Conservation (phyloP, 192 early-diverging fungal species). For the Coemansia sp. region DNA sequence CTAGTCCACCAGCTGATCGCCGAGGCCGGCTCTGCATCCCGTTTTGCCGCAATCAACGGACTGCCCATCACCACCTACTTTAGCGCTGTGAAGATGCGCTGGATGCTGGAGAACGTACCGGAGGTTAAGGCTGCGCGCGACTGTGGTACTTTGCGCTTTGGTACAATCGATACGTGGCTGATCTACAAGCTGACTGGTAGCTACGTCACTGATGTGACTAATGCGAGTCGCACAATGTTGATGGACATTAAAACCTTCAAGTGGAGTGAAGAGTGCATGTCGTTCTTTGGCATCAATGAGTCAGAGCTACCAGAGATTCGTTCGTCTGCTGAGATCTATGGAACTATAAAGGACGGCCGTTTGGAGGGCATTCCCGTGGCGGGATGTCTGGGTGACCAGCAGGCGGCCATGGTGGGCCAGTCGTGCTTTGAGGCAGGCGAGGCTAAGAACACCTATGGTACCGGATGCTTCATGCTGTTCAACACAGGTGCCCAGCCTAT, state of each 20-base stretch:
- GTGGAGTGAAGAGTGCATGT: constrained; percentile 73
- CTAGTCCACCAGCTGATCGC: constrained; percentile 62
- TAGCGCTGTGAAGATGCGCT: constrained; percentile 84
- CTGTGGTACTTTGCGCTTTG: constrained; percentile 70
- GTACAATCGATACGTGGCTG: constrained; percentile 92
- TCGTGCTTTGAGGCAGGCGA: constrained; percentile 82
- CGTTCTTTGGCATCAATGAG: constrained; percentile 72
- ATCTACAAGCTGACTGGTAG: constrained; percentile 92
- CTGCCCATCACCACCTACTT: constrained; percentile 92
- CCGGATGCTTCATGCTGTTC: constrained; percentile 95
- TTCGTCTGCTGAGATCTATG: constrained; percentile 78
- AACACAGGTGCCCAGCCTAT: constrained; percentile 80
- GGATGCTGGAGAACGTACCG: constrained; percentile 83
- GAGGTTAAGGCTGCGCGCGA: constrained; percentile 71
- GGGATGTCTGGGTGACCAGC: constrained; percentile 93
- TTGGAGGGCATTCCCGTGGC: constrained; percentile 72
- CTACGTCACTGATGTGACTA: constrained; percentile 89
- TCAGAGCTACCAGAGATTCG: constrained; percentile 71
- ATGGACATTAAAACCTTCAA: constrained; percentile 80
- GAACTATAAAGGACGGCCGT: constrained; percentile 55
- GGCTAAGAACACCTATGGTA: constrained; percentile 96
- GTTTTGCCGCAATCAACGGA: constrained; percentile 65
- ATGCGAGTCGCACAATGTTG: constrained; percentile 92
- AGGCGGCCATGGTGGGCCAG: constrained; percentile 94
- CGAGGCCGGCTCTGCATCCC: constrained; percentile 52